Conservation (phyloP, 2,329 filamentous ascomycete species). For the Coniosporium tulheliwenetii region DNA sequence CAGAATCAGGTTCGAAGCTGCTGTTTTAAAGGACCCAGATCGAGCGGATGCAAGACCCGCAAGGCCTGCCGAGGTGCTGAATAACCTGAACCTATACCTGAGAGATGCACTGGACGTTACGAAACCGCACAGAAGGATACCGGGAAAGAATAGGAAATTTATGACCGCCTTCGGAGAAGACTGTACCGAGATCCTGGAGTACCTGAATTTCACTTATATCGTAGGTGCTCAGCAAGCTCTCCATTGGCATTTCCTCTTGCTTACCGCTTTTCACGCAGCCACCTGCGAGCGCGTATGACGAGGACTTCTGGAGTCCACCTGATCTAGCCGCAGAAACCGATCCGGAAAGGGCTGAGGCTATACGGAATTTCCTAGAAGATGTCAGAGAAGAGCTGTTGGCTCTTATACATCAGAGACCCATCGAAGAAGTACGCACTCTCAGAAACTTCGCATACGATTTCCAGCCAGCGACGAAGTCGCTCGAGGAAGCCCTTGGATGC, state of each 20-base stretch:
- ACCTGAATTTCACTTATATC: conserved; percentile 37
- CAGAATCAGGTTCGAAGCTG: conserved; percentile 35
- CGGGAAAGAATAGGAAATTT: conserved; percentile 47
- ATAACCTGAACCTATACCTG: conserved; percentile 43
- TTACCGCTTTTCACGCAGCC: no score
- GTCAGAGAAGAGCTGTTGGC: conserved; percentile 40
- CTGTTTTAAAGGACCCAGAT: conserved; percentile 34
- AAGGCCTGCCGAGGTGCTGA: conserved; percentile 36
- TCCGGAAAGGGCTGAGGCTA: no score
- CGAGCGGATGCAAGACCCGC: conserved; percentile 37
- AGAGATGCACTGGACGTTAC: conserved; percentile 35
- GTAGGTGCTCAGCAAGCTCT: conserved; percentile 6
- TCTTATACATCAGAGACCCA: conserved; percentile 30
- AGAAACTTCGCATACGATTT: conserved; percentile 15
- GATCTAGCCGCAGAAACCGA: no score
- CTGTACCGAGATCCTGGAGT: conserved; percentile 41
- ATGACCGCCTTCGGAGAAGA: conserved; percentile 46
- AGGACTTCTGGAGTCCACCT: no score
- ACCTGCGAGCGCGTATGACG: no score
- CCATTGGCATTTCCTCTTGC: no score
- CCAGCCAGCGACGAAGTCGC: conserved; percentile 19
- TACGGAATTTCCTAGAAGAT: conserved; percentile 36
- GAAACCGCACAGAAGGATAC: conserved; percentile 28
- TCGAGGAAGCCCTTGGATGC: conserved; percentile 21
- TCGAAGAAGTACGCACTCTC: conserved; percentile 15